Evolutionary conservation across 2,329 filamentous ascomycete species (phyloP).

Genomic region (Colletotrichum sublineola): DNA sequence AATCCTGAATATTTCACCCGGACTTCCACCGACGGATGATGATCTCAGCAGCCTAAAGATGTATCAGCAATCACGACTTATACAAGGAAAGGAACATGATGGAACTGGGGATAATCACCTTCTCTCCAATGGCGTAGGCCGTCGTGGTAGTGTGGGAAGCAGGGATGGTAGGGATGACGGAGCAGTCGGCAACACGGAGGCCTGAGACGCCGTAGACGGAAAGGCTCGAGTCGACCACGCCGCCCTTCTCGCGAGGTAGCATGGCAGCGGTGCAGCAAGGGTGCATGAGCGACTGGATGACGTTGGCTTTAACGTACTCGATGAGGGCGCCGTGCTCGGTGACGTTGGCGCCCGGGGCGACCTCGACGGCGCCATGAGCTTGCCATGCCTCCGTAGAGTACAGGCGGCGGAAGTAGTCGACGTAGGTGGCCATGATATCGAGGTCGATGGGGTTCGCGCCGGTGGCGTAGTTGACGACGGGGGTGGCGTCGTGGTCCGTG

Average conservation of each 20-base stretch:
- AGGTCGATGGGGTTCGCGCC: slow-evolving; percentile 54
- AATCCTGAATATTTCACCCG: neutral
- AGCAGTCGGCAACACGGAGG: slow-evolving; percentile 48
- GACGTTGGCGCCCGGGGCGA: slow-evolving; percentile 47
- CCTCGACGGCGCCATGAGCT: slow-evolving; percentile 30
- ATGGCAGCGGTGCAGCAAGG: slow-evolving; percentile 59
- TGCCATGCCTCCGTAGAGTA: slow-evolving; percentile 49
- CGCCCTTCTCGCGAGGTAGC: slow-evolving; percentile 55
- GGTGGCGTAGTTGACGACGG: slow-evolving; percentile 52
- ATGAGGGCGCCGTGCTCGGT: slow-evolving; percentile 41
- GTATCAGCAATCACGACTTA: neutral
- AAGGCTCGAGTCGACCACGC: slow-evolving; percentile 45
- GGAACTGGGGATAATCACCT: slow-evolving; percentile 43
- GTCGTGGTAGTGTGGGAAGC: slow-evolving; percentile 1
- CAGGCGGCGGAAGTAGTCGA: slow-evolving; percentile 49
- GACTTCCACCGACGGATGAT: slow-evolving; percentile 3
- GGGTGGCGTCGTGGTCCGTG: slow-evolving; percentile 45
- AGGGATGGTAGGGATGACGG: slow-evolving; percentile 45
- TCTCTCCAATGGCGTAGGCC: slow-evolving; percentile 68
- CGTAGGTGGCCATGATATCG: slow-evolving; percentile 50
- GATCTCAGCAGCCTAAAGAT: slow-evolving; percentile 1
- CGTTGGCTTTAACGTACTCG: slow-evolving; percentile 46
- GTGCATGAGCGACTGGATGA: slow-evolving; percentile 57
- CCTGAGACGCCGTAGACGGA: slow-evolving; percentile 48
- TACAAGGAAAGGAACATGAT: too few species aligned